Evolutionary conservation across 78 protist species (phyloP).

Genomic region (Pigoraptor vietnamica): DNA sequence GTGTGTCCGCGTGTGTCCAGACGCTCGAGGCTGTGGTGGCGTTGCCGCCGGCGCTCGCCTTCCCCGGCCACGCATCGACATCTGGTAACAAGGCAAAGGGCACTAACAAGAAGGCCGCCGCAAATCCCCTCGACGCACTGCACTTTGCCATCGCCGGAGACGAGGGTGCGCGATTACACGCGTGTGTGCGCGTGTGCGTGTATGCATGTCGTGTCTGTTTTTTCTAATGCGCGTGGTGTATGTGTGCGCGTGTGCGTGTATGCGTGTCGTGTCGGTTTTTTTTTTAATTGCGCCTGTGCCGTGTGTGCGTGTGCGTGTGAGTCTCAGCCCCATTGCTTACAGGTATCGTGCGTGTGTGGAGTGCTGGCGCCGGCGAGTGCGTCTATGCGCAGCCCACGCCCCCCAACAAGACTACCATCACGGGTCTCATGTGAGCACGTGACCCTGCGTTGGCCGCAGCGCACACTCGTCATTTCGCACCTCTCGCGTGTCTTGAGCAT

Average conservation of each 20-base stretch:
- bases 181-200: no score
- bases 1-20: not conserved
- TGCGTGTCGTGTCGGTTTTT: no score
- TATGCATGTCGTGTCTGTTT: no score
- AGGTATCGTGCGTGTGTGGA: not conserved
- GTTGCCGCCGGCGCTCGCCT: not conserved
- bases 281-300: not conserved
- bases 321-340: not conserved
- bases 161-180: not conserved
- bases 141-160: not conserved
- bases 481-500: no score
- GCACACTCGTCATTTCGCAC: no score
- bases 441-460: no score
- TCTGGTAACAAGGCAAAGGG: not conserved
- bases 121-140: not conserved
- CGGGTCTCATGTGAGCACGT: not conserved
- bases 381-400: not conserved
- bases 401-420: not conserved
- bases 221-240: no score
- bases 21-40: not conserved
- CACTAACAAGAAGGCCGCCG: not conserved
- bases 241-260: not conserved
- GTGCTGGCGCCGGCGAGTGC: not conserved
- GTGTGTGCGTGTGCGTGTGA: not conserved
- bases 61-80: not conserved